Evolutionary conservation across 1,284 basidiomycete genomes (phyloP), one percentile per base, ranked within the genome.

Genomic region (Tilletia caries): DNA sequence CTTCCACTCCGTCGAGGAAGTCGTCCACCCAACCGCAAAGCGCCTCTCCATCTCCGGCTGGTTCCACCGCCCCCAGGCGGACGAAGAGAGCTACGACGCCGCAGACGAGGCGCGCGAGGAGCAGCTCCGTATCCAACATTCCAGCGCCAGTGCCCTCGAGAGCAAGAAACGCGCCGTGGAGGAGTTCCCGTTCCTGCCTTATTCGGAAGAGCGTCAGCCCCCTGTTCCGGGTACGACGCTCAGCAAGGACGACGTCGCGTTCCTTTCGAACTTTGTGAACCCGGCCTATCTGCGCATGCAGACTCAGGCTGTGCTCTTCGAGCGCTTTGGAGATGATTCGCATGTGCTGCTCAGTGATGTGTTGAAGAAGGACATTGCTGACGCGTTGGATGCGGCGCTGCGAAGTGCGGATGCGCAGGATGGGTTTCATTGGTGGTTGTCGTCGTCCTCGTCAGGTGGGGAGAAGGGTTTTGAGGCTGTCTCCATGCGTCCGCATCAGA

Each of bases 1-100:
- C 79, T 98, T 98, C 86, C 95, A 98, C 84, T 92, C 93, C 0
- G 95, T 98, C 6, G 92, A 98, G 81, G 95, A 98, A 83, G 95
- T 98, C 27, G 77, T 78, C 27, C 74, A 78, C 52, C 80, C 80
- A 2, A 69, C 76, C 3, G 72, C 76, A 64, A 72, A 70, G 20
- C 67, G 81, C 2, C 85, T 98, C 72, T 93, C 92, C 79, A 92
- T 98, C 76, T 94, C 91, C 74, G 95, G 95, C 6, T 98, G 95
- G 94, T 86, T 79, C 86, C 95, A 98, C 83, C 89, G 90, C 23
- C 91, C 92, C 0, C 90, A 95, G 80, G 89, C 91, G 73, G 93
- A 92, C 23, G 95, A 98, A 83, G 91, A 93, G 65, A 94, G 92
- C 0, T 93, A 92, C 81, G 87, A 89, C 67, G 84, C 84, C 70